A percentile compares a stretch with the other conserved stretches of the same genome.
phyloP scores from a whole-genome alignment of 176 grass and related monocot species.

The Zea mays region DNA sequence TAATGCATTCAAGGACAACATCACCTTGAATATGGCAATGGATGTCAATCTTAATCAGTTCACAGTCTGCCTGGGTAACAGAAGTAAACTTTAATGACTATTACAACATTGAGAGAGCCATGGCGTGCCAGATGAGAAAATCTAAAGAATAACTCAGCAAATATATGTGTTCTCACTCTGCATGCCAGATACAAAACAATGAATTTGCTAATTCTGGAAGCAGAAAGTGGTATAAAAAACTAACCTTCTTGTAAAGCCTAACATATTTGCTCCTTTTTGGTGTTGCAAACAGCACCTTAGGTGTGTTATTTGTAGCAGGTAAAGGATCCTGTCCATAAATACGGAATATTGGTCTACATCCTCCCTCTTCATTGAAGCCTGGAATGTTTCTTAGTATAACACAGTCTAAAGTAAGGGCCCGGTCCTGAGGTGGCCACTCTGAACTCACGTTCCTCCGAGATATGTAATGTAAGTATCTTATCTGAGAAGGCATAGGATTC shows the following conservation, averaged over 20 bases:
- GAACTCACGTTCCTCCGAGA: constrained; percentile 80
- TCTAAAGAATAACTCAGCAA: constrained; percentile 14
- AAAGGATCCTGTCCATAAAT: constrained; percentile 97
- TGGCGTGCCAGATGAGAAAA: constrained; percentile 15
- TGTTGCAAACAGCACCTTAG: constrained; percentile 80
- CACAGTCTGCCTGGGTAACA: constrained; percentile 73
- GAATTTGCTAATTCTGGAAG: constrained; percentile 20
- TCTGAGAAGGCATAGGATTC: constrained; percentile 90
- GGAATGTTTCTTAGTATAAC: constrained; percentile 84
- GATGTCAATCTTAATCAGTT: constrained; percentile 96
- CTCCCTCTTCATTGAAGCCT: constrained; percentile 61
- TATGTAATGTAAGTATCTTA: constrained; percentile 95
- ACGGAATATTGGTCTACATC: constrained; percentile 87
- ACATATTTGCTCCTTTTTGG: constrained; percentile 79
- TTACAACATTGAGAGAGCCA: not conserved
- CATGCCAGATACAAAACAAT: not conserved
- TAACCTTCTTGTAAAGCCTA: constrained; percentile 91
- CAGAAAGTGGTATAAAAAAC: constrained; percentile 25
- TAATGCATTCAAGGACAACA: constrained; percentile 96
- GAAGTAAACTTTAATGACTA: constrained; percentile 30
- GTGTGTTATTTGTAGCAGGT: constrained; percentile 47
- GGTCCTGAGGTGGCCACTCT: constrained; percentile 82
- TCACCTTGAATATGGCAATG: constrained; percentile 98
- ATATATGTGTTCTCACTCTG: constrained; percentile 12
- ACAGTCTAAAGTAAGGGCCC: constrained; percentile 93